Conservation (phyloP, 257 asterid genomes). For the Schizonepeta tenuifolia region DNA sequence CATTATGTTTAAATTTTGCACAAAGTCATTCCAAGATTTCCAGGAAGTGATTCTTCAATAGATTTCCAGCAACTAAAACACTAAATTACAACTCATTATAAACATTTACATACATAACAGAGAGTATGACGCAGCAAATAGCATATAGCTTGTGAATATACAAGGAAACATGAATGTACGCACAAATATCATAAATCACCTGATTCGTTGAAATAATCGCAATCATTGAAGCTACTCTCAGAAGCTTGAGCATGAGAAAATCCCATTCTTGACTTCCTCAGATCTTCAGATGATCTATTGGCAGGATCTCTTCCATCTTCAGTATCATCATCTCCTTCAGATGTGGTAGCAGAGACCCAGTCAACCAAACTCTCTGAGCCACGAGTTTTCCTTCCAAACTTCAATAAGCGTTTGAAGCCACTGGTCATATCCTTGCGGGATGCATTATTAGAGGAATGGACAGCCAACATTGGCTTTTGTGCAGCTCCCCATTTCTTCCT, state of each 20-base stretch:
- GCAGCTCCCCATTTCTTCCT: slow-evolving; percentile 54
- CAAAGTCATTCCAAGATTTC: background rate
- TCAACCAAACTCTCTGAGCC: slow-evolving; percentile 77
- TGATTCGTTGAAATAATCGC: slow-evolving; percentile 67
- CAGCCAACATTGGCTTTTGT: slow-evolving; percentile 40
- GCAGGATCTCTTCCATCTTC: slow-evolving; percentile 88
- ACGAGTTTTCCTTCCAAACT: slow-evolving; percentile 78
- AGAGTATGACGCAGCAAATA: slow-evolving; percentile 9
- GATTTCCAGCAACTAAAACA: slow-evolving; percentile 5
- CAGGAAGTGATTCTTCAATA: background rate
- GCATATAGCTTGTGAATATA: background rate
- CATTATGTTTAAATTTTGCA: slow-evolving; percentile 2
- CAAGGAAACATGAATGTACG: background rate
- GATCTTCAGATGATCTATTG: slow-evolving; percentile 76
- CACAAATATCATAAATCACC: slow-evolving; percentile 45
- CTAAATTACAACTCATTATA: background rate
- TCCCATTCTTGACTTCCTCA: slow-evolving; percentile 90
- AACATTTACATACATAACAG: background rate
- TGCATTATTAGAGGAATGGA: slow-evolving; percentile 56
- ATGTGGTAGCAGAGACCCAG: slow-evolving; percentile 95
- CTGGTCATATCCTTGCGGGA: slow-evolving; percentile 75
- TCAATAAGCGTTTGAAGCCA: slow-evolving; percentile 78
- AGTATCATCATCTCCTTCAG: slow-evolving; percentile 94
- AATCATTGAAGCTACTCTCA: slow-evolving; percentile 70
- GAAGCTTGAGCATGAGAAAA: slow-evolving; percentile 70